Percentiles rank a stretch among this genome's conserved stretches.
phyloP scores from a whole-genome alignment of 2,329 filamentous ascomycete genomes.

The Macrophomina phaseolina region DNA sequence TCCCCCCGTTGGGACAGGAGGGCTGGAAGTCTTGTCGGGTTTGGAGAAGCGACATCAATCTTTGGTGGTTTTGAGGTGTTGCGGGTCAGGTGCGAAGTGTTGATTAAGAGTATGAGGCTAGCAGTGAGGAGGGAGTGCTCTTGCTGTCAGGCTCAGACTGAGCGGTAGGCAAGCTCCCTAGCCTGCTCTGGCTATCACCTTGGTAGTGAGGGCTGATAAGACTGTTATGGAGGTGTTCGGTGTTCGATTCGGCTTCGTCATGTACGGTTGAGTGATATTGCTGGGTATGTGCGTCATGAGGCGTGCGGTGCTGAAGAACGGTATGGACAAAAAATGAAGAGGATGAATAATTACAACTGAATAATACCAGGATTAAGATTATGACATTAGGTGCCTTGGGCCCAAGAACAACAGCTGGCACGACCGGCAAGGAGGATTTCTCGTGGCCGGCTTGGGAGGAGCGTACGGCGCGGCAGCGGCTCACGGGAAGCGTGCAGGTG shows the following conservation, averaged over 20 bases:
- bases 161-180: no score
- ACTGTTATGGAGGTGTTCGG: no score
- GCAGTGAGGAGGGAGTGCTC: no score
- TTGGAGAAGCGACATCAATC: slow-evolving; percentile 20
- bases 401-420: background rate
- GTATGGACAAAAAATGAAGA: background rate
- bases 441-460: background rate
- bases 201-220: background rate
- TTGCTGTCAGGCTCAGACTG: no score
- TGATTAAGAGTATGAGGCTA: no score
- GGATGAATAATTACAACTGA: background rate
- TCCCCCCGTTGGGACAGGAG: slow-evolving; percentile 42
- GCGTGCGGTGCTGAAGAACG: background rate
- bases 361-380: background rate
- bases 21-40: slow-evolving; percentile 36
- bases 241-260: no score
- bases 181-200: no score
- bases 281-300: background rate
- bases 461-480: background rate
- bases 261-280: background rate
- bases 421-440: background rate
- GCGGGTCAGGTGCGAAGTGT: no score
- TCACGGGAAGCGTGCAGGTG: background rate
- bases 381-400: slow-evolving; percentile 11
- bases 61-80: background rate